Evolutionary conservation across 2,329 filamentous ascomycete genomes (phyloP), one percentile per base, ranked within the genome.

Genomic region (Curvularia eragrostidis): DNA sequence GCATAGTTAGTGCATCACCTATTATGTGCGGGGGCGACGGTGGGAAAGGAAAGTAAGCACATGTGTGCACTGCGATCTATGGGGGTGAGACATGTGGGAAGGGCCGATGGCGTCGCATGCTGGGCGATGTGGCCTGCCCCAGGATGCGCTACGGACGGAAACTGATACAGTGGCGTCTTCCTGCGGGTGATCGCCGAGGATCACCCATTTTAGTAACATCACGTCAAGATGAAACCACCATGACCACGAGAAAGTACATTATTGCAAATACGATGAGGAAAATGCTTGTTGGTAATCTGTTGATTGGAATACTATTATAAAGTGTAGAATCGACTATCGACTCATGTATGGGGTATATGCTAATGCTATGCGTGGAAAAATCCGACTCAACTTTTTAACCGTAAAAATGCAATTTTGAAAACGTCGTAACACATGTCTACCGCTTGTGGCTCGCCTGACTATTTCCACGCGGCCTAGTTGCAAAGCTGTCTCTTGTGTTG

Each of bases 401-500:
- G 19, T 48, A 13, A 58, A 36, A 52, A 52, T 23, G 52, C 47
- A 44, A 39, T 38, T 28, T 51, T 18, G 15, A 56, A 57, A 44
- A 52, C 30, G 10, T 39, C 48, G 18, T 42, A 42, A 50, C 52
- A 48, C 13, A 52, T 24, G 15, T 56, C 49, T 52, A 60, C 13
- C 48, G 36, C 30, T 50, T 56, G 39, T 34, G 59, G 50, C 61
- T 67, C 38, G 68, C 59, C 13, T 54, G 46, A 48, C 70, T 72
- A 42, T 63, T 67, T 9, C 51, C 54, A 19, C 68, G 63, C n/a
- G 58, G 56, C 52, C 69, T 66, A 44, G 49, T 56, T 10, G 52
- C 64, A 61, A 83, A 83, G 56, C 76, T 80, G 52, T 82, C 80
- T 54, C 76, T 68, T 26, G 81, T 83, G 58, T 82, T 75, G 13